Conservation (phyloP, 495 filamentous ascomycete genomes). For the Staphylotrichum longicolle region DNA sequence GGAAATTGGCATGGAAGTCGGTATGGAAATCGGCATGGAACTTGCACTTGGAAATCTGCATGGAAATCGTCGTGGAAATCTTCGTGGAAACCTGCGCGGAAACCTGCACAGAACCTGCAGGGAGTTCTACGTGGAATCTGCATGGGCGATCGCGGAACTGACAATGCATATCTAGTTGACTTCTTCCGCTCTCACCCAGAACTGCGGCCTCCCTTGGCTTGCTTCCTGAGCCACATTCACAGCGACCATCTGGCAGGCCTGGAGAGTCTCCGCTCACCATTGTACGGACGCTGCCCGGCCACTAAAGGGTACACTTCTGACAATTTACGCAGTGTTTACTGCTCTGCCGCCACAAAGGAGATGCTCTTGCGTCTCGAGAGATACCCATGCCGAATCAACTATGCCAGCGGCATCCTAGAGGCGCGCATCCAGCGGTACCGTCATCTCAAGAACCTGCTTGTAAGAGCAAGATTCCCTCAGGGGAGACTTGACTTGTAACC, state of each 20-base stretch:
- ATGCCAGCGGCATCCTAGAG: constrained; percentile 73
- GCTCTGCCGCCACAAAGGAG: constrained; percentile 79
- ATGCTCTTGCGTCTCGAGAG: constrained; percentile 74
- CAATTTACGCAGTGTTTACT: constrained; percentile 61
- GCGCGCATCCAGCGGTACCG: constrained; percentile 65
- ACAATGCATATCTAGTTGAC: constrained; percentile 56
- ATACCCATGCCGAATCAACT: constrained; percentile 75
- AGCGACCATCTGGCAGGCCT: constrained; percentile 86
- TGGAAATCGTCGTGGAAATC: not conserved
- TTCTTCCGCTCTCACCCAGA: constrained; percentile 67
- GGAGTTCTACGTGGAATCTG: not conserved
- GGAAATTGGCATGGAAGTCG: too few relatives aligned
- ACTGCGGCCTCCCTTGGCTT: constrained; percentile 66
- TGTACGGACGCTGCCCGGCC: constrained; percentile 41
- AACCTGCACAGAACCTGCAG: too few relatives aligned
- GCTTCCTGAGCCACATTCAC: constrained; percentile 91
- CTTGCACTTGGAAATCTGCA: not conserved
- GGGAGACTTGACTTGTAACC: constrained; percentile 6
- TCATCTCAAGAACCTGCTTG: constrained; percentile 68
- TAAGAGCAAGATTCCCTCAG: constrained; percentile 19
- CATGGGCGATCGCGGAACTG: constrained; percentile 6
- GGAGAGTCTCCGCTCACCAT: constrained; percentile 70
- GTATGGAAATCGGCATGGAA: too few relatives aligned
- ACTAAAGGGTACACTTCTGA: too few relatives aligned
- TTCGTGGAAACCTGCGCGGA: not conserved